Base-by-base conservation (phyloP, 768 basidiomycete genomes). In the Boletus subparvulus region DNA sequence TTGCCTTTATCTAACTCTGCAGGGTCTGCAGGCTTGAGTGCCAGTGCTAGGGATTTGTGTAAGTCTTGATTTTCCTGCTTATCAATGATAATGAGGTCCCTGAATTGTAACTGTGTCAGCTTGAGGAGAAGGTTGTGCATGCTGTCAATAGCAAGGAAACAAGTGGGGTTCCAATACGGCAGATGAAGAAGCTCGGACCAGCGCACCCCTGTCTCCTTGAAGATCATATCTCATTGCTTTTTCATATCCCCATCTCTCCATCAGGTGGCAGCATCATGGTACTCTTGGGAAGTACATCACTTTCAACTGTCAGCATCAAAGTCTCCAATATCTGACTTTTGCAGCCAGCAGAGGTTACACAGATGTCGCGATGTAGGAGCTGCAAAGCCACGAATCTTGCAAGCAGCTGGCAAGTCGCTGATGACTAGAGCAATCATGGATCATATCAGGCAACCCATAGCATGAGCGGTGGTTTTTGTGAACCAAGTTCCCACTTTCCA, bases 51-150 rank as follows among this genome's bases (percentile, higher is more conserved):
- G 44, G 5, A 42, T 24, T 3, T 51, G 40, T 24, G 2, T 4
- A 35, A 11, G 6, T 36, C 16, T 45, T 46, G 16, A 30, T 56
- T 56, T 1, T 13, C 21, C 10, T 10, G 48, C 21, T 47, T 62
- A 35, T 62, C 51, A 1, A 62, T 55, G 6, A 60, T 12, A 6
- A 62, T 43, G 1, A 62, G 52, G 10, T 56, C 41, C 16, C 52
- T 40, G 5, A 62, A 62, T 35, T 62, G 58, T 24, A 39, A 43
- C 21, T 56, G 54, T 3, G 40, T 32, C 3, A 60, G 21, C 11
- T 54, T 24, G 17, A 77, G 63, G 49, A 70, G 67, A 3, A 77
- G 56, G n/a, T 68, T 66, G 40, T 78, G 77, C 75, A 78, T 78
- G 2, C 67, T 52, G 41, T 79, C 75, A n/a, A 75, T 61, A 0